Evolutionary conservation across 179 eudicot species (phyloP).

Genomic region (Silene vulgaris): DNA sequence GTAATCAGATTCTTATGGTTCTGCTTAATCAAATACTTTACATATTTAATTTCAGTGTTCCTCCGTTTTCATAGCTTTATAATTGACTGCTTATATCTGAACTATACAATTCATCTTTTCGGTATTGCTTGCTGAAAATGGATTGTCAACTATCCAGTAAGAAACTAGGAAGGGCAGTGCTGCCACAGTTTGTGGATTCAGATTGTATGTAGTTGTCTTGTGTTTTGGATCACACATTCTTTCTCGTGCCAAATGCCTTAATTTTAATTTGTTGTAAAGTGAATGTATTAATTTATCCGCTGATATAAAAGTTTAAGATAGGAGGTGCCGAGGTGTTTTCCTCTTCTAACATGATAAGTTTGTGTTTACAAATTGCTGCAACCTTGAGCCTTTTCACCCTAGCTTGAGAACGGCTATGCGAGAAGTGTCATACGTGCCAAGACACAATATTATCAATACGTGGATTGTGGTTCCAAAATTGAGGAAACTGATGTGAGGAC

Average conservation of each 20-base stretch:
- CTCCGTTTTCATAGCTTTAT: background rate
- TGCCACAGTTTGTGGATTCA: background rate
- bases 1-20: too few relatives aligned
- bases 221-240: background rate
- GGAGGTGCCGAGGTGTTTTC: background rate
- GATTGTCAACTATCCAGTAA: too few relatives aligned
- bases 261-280: too few relatives aligned
- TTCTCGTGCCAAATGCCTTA: background rate
- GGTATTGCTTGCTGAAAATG: background rate
- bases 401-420: background rate
- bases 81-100: background rate
- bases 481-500: background rate
- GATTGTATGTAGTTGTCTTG: background rate
- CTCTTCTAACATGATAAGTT: background rate
- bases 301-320: background rate
- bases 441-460: too few relatives aligned
- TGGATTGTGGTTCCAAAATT: background rate
- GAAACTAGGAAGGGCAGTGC: background rate
- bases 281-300: background rate
- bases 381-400: background rate
- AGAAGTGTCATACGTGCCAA: background rate
- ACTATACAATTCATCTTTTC: background rate
- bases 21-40: too few relatives aligned
- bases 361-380: background rate
- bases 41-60: background rate